Evolutionary conservation across 2,329 filamentous ascomycete genomes (phyloP), one percentile per base, ranked within the genome.

Genomic region (Coleophoma eucalyptorum): DNA sequence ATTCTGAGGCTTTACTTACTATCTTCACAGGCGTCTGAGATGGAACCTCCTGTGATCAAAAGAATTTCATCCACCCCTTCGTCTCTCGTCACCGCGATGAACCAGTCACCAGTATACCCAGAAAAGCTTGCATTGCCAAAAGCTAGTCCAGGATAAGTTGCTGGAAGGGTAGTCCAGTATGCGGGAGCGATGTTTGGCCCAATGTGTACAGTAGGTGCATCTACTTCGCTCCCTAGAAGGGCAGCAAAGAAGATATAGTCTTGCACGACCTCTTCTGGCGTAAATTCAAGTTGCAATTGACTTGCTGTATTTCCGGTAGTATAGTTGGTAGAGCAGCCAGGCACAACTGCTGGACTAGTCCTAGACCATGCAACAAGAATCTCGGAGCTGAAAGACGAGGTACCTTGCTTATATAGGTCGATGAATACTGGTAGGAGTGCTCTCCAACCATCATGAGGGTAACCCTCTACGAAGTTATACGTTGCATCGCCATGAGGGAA

Each of bases 1-100:
- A 34, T 33, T 16, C 26, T 35, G 26, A 1, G 19, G n/a, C 46
- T 35, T 26, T 7, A 41, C 5, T 58, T 54, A 47, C 54, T 62
- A n/a, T 64, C 66, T 13, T 69, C 67, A 62, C 63, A 68, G 7
- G 69, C 62, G 57, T 71, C 70, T 55, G 58, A 70, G 56, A 70
- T 71, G 8, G 58, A 58, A 42, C 63, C 49, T 12, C 55, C 55
- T n/a, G 49, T 66, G 68, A 6, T 40, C 46, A 2, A 50, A 55
- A 0, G 53, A 58, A 52, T 68, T 65, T 3, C 54, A 43, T 2
- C 51, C 50, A 1, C 65, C 66, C 7, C 55, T 48, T 33, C 68
- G 47, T 32, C 51, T 46, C 2, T 62, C 55, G 6, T 31, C 13
- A 33, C n/a, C n/a, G 19, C 37, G n/a, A 8, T 33, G 16, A 10